Percentiles rank a stretch among this genome's conserved stretches.
phyloP scores from a whole-genome alignment of 2,329 filamentous ascomycete genomes.

The Trichophyton schoenleinii region DNA sequence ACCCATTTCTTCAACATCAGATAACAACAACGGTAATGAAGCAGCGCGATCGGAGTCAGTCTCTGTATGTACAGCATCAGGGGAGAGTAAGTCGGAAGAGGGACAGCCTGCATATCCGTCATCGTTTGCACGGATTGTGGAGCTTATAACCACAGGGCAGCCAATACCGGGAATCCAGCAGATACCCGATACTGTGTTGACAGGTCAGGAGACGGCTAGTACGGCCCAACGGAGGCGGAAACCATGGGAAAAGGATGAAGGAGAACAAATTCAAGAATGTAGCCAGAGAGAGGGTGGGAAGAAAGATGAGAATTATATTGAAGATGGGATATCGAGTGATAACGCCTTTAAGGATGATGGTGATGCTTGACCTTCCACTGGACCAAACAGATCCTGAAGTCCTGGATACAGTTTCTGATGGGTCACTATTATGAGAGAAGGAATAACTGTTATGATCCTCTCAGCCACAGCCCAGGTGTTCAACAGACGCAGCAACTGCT shows the following conservation, averaged over 20 bases:
- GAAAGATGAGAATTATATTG: not conserved
- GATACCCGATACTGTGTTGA: slow-evolving; percentile 67
- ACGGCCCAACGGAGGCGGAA: slow-evolving; percentile 46
- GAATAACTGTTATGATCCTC: not conserved
- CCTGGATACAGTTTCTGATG: no score
- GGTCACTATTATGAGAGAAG: no score
- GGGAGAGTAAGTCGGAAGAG: slow-evolving; percentile 7
- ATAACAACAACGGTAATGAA: not conserved
- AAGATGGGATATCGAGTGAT: not conserved
- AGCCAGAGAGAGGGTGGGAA: not conserved
- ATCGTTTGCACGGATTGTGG: slow-evolving; percentile 73
- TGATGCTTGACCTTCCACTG: not conserved
- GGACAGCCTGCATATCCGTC: slow-evolving; percentile 61
- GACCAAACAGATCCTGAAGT: not conserved
- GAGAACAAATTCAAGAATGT: not conserved
- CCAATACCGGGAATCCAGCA: slow-evolving; percentile 78
- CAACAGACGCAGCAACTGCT: not conserved
- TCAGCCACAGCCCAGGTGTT: not conserved
- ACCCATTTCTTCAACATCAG: not conserved
- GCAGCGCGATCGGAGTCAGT: not conserved
- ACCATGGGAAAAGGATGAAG: slow-evolving; percentile 63
- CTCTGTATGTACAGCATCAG: not conserved
- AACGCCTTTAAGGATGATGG: not conserved
- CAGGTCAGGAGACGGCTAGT: slow-evolving; percentile 51
- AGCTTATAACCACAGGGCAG: slow-evolving; percentile 68